Evolutionary conservation across 2,329 filamentous ascomycete species (phyloP).

Genomic region (Apiospora arundinis): DNA sequence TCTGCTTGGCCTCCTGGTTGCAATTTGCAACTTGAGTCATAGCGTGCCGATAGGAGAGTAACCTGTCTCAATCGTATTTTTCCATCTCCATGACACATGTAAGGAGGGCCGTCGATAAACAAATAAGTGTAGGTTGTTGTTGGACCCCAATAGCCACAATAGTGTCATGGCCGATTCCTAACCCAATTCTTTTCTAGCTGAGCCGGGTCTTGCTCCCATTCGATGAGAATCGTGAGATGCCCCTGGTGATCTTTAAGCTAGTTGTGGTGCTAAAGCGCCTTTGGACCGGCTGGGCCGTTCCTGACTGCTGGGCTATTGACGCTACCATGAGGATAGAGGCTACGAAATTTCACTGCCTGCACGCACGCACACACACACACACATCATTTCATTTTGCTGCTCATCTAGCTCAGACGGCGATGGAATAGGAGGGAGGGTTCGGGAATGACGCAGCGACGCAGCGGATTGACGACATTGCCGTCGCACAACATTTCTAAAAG

Average conservation of each 20-base stretch:
- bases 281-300: background rate
- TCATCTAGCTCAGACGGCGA: background rate
- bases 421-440: background rate
- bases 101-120: background rate
- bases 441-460: constrained; percentile 4
- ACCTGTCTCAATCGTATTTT: background rate
- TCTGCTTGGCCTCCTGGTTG: background rate
- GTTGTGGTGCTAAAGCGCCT: background rate
- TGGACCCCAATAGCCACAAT: constrained; percentile 6
- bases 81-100: background rate
- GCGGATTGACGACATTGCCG: background rate
- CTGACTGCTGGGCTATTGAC: constrained; percentile 2
- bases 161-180: background rate
- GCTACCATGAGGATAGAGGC: background rate
- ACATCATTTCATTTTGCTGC: background rate
- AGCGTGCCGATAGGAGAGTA: background rate
- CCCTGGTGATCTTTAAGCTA: constrained; percentile 8
- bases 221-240: background rate
- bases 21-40: constrained; percentile 11
- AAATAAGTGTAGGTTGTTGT: background rate
- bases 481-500: background rate
- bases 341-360: background rate
- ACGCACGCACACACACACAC: background rate
- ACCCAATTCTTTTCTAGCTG: background rate
- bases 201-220: background rate